Conservation (phyloP, 2,329 filamentous ascomycete species). For the Sclerotinia glacialis region DNA sequence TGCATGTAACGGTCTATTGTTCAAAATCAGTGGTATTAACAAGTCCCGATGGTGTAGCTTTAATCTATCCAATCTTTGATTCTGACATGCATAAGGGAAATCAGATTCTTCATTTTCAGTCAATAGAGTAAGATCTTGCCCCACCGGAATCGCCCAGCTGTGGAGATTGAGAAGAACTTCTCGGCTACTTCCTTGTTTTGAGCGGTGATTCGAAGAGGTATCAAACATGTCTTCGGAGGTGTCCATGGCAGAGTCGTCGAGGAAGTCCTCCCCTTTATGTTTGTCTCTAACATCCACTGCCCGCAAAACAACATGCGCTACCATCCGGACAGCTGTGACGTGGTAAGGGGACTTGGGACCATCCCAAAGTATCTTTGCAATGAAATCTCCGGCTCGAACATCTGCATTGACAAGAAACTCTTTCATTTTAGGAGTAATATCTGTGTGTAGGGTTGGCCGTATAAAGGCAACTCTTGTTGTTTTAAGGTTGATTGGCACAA, state of each 20-base stretch:
- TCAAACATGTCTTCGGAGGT: background rate
- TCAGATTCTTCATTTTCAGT: background rate
- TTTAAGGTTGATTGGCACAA: background rate
- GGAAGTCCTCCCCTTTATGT: background rate
- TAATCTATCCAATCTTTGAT: background rate
- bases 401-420: constrained; percentile 6
- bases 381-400: constrained; percentile 5
- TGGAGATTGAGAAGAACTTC: background rate
- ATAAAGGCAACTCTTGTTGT: background rate
- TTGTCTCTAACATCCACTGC: background rate
- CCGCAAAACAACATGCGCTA: constrained; percentile 5
- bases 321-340: background rate
- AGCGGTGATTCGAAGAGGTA: background rate
- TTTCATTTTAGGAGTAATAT: background rate
- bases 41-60: constrained; percentile 2
- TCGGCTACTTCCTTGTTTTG: too few species aligned
- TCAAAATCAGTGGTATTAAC: constrained; percentile 1
- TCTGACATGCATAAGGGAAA: background rate
- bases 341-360: background rate
- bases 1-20: constrained; percentile 3
- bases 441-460: background rate
- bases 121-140: background rate
- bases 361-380: constrained; percentile 6
- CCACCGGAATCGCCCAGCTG: constrained; percentile 7
- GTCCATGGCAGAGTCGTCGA: constrained; percentile 1